Evolutionary conservation across 768 basidiomycete genomes (phyloP).

Genomic region (Daedaleopsis sinensis): DNA sequence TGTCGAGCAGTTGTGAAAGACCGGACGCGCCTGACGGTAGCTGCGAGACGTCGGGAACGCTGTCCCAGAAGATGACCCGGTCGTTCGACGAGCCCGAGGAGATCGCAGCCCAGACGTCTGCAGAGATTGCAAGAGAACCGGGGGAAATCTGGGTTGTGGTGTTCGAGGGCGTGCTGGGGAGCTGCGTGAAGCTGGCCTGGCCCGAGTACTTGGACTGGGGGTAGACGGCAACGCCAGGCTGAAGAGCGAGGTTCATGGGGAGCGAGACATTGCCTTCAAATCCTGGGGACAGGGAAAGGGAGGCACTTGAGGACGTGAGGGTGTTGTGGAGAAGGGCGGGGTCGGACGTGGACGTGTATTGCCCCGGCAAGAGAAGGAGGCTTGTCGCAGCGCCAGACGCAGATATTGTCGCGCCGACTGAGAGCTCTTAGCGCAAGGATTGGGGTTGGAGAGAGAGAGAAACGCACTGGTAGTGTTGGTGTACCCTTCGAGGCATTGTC

Average conservation of each 20-base stretch:
- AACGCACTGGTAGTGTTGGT: no score
- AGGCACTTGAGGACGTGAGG: slow-evolving; percentile 65
- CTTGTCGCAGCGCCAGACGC: slow-evolving; percentile 53
- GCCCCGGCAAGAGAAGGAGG: slow-evolving; percentile 73
- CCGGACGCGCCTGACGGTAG: slow-evolving; percentile 54
- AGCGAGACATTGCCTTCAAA: slow-evolving; percentile 64
- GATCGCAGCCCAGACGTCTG: slow-evolving; percentile 70
- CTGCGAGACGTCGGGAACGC: slow-evolving; percentile 73
- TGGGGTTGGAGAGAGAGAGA: no score
- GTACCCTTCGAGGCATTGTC: no score
- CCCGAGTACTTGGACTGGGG: slow-evolving; percentile 66
- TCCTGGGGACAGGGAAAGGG: slow-evolving; percentile 60
- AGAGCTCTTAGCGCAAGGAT: no score
- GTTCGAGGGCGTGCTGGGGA: slow-evolving; percentile 45
- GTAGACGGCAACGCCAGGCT: slow-evolving; percentile 71
- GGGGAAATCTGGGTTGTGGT: slow-evolving; percentile 40
- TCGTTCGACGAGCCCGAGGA: slow-evolving; percentile 51
- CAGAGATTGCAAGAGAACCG: slow-evolving; percentile 68
- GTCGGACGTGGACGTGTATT: slow-evolving; percentile 71
- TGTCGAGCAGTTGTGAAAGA: slow-evolving; percentile 59
- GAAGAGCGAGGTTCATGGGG: slow-evolving; percentile 68
- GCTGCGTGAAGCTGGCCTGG: no score
- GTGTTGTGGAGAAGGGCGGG: slow-evolving; percentile 72
- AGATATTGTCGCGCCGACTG: slow-evolving; percentile 73
- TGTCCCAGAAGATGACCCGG: slow-evolving; percentile 77